Conservation (phyloP, 345 rosid species). For the Camelina sativa region DNA sequence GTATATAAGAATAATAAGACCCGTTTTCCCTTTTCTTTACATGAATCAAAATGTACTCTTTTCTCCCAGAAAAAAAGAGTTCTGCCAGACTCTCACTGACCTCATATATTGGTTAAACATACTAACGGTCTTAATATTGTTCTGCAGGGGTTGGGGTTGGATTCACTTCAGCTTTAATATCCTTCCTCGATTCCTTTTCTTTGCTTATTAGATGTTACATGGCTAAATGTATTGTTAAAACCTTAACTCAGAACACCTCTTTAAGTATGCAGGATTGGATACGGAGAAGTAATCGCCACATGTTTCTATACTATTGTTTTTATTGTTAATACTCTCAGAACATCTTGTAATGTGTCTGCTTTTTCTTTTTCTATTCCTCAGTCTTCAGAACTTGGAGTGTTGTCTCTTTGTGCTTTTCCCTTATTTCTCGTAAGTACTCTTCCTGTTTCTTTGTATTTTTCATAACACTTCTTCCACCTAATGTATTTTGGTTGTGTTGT, state of each 20-base stretch:
- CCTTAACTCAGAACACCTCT: conserved; percentile 91
- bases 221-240: conserved; percentile 25
- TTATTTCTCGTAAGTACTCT: conserved; percentile 76
- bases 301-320: neutral
- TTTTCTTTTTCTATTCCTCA: conserved; percentile 40
- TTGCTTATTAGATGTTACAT: conserved; percentile 15
- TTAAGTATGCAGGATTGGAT: conserved; percentile 97
- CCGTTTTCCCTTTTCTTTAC: neutral
- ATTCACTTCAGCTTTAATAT: conserved; percentile 92
- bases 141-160: conserved; percentile 96
- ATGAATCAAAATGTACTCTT: conserved; percentile 26
- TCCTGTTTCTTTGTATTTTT: conserved; percentile 22
- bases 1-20: neutral
- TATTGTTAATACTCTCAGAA: neutral
- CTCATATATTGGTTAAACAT: conserved; percentile 20
- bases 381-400: conserved; percentile 96
- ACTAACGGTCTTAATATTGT: conserved; percentile 21
- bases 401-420: conserved; percentile 98
- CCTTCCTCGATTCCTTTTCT: conserved; percentile 48
- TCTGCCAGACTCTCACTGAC: conserved; percentile 2
- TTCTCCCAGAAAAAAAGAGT: neutral
- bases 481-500: conserved; percentile 29
- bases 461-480: conserved; percentile 8
- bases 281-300: conserved; percentile 76
- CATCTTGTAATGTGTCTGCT: conserved; percentile 17